These are phyloP conservation scores for Pichia gijzeniarum DNA, from an alignment of 805 yeast genomes.

Conservation along the genomic window DNA sequence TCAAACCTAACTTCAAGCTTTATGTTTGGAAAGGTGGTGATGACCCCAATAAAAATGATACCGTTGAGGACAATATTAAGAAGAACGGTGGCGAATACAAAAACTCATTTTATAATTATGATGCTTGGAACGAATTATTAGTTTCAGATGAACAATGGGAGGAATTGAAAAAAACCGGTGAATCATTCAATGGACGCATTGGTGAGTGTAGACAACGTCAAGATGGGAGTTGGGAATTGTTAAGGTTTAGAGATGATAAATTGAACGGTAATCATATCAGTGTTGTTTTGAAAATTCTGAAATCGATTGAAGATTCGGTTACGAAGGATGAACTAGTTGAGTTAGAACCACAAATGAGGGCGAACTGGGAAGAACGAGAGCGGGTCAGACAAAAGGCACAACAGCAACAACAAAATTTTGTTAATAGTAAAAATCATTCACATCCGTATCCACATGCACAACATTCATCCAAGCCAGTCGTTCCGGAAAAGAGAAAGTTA, in stretches of 20 bases:
- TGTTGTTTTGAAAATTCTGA: conserved; percentile 75
- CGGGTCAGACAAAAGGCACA: conserved; percentile 25
- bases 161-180: conserved; percentile 54
- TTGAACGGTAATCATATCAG: conserved; percentile 76
- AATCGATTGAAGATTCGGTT: conserved; percentile 83
- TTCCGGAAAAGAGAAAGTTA: conserved; percentile 8
- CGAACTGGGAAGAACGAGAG: conserved; percentile 57
- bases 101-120: conserved; percentile 40
- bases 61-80: conserved; percentile 31
- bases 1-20: conserved; percentile 63
- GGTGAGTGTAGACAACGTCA: conserved; percentile 74
- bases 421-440: conserved; percentile 5
- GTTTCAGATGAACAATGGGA: conserved; percentile 77
- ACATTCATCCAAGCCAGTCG: background rate
- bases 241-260: conserved; percentile 92
- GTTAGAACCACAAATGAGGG: conserved; percentile 49
- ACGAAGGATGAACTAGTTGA: conserved; percentile 65
- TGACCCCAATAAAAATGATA: conserved; percentile 28
- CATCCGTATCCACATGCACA: conserved; percentile 10
- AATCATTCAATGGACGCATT: conserved; percentile 84
- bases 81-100: conserved; percentile 28
- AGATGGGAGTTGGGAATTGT: conserved; percentile 69
- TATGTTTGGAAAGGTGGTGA: conserved; percentile 70
- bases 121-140: conserved; percentile 57
- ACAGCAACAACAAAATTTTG: conserved; percentile 17